Percentiles rank a stretch among this genome's conserved stretches.
Evolutionary conservation across 805 yeast species (phyloP).

Genomic region (Yamadazyma takamatsuzukensis): DNA sequence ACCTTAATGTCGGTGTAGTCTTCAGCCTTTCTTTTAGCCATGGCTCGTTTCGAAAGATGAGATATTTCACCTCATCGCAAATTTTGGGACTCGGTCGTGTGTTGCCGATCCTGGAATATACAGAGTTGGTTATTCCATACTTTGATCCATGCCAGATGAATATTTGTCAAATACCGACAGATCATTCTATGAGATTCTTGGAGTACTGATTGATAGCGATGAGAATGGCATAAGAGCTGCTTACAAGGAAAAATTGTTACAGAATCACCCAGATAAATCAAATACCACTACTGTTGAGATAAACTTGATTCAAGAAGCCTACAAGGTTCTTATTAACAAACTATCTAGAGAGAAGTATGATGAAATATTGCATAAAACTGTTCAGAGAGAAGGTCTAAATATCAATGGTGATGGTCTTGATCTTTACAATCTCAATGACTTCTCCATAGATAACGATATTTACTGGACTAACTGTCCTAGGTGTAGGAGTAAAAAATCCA

Average conservation of each 20-base stretch:
- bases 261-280: constrained; percentile 76
- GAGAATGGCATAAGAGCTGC: constrained; percentile 52
- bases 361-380: constrained; percentile 29
- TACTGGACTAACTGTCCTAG: constrained; percentile 64
- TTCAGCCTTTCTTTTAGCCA: constrained; percentile 11
- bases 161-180: constrained; percentile 5
- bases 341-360: constrained; percentile 50
- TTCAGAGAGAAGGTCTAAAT: constrained; percentile 13
- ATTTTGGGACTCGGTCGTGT: constrained; percentile 1
- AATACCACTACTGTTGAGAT: constrained; percentile 5
- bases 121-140: neutral
- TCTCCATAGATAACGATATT: constrained; percentile 31
- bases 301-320: constrained; percentile 59
- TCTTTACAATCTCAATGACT: constrained; percentile 59
- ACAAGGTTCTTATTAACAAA: constrained; percentile 46
- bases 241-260: constrained; percentile 57
- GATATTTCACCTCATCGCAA: constrained; percentile 9
- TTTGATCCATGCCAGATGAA: constrained; percentile 4
- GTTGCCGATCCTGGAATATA: constrained; percentile 1
- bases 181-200: constrained; percentile 56
- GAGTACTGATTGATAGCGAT: constrained; percentile 38
- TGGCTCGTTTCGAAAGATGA: neutral
- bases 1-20: constrained; percentile 41
- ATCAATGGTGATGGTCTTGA: constrained; percentile 66
- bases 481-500: constrained; percentile 52